phyloP scores from a whole-genome alignment of 129 eudicot genomes.

The Calendula officinalis region DNA sequence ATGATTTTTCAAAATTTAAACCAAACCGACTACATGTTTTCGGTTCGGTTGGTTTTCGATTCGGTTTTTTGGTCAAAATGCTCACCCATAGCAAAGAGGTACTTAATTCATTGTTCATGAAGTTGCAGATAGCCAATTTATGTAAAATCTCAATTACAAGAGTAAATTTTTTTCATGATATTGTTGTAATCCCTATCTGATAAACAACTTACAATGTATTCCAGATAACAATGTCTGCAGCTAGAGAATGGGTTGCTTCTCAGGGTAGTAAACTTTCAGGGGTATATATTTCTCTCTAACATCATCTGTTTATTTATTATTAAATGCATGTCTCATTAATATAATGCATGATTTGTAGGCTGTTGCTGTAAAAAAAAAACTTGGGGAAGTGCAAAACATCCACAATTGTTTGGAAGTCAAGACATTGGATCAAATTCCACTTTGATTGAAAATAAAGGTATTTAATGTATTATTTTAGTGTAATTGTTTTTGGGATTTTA shows the following conservation, averaged over 20 bases:
- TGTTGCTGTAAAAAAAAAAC: slow-evolving; percentile 98
- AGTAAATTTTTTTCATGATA: slow-evolving; percentile 13
- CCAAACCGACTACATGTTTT: no score
- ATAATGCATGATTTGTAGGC: slow-evolving; percentile 51
- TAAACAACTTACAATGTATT: slow-evolving; percentile 12
- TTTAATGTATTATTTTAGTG: not conserved
- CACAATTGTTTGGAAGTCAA: no score
- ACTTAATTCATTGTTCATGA: slow-evolving; percentile 16
- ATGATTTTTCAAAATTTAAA: no score
- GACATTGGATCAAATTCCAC: slow-evolving; percentile 46
- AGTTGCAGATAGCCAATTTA: not conserved
- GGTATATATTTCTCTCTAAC: slow-evolving; percentile 48
- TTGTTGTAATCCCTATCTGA: slow-evolving; percentile 19
- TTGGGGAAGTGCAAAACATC: slow-evolving; percentile 99
- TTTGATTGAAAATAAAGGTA: slow-evolving; percentile 52
- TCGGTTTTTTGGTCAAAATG: no score
- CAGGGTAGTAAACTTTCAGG: slow-evolving; percentile 85
- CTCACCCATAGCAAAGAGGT: no score
- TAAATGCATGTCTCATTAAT: not conserved
- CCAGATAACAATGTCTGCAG: slow-evolving; percentile 68
- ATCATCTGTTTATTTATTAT: not conserved
- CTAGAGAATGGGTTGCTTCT: slow-evolving; percentile 74
- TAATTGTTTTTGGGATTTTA: not conserved
- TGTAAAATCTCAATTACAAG: no score
- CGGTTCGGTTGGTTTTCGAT: no score